Conservation (phyloP, 2,329 filamentous ascomycete species). For the Fusarium sp. region DNA sequence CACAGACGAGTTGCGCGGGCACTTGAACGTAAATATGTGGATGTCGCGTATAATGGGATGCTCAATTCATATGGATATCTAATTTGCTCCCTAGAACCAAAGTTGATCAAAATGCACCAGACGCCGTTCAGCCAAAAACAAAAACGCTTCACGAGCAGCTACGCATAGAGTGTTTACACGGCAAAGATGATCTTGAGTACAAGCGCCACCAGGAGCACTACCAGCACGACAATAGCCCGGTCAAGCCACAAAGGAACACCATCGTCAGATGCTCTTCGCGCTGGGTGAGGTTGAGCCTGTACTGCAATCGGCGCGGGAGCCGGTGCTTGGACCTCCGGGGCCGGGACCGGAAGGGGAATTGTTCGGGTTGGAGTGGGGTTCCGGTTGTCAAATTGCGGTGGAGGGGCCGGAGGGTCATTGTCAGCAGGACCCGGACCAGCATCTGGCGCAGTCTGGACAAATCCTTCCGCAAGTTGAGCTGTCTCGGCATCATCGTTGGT, state of each 20-base stretch:
- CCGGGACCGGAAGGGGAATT: slow-evolving; percentile 16
- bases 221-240: slow-evolving; percentile 78
- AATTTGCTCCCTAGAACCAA: slow-evolving; percentile 28
- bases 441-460: slow-evolving; percentile 60
- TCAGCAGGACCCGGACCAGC: slow-evolving; percentile 1
- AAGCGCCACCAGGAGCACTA: slow-evolving; percentile 77
- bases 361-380: slow-evolving; percentile 33
- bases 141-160: not conserved
- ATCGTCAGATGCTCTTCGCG: slow-evolving; percentile 50
- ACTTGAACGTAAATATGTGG: too few species aligned
- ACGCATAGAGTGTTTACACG: slow-evolving; percentile 22
- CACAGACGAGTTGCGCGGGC: too few species aligned
- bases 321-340: slow-evolving; percentile 16
- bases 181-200: slow-evolving; percentile 66
- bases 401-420: slow-evolving; percentile 2
- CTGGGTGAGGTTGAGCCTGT: slow-evolving; percentile 33
- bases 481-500: slow-evolving; percentile 54
- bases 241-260: slow-evolving; percentile 81
- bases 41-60: not conserved
- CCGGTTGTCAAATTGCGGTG: slow-evolving; percentile 9
- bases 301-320: slow-evolving; percentile 10
- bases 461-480: slow-evolving; percentile 67
- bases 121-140: slow-evolving; percentile 11
- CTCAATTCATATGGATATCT: slow-evolving; percentile 42
- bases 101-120: slow-evolving; percentile 7